phyloP scores from a whole-genome alignment of 192 early-diverging fungal species.

The Haplosporangium gracile region DNA sequence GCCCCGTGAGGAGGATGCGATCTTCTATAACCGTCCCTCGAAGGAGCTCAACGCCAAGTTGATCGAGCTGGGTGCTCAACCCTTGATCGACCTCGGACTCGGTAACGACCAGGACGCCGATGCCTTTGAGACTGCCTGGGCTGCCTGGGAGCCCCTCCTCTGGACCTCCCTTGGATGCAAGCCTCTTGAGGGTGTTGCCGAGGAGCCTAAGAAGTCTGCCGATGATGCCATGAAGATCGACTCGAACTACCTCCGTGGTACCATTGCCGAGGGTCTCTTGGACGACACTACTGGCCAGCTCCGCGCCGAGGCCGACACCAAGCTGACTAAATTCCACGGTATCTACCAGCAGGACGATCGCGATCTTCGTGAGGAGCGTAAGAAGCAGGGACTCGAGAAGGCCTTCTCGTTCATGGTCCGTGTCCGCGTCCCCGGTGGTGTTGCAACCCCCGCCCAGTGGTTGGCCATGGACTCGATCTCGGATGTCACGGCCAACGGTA shows the following conservation, averaged over 20 bases:
- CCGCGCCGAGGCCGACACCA: conserved; percentile 86
- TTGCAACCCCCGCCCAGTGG: conserved; percentile 91
- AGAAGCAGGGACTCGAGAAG: conserved; percentile 89
- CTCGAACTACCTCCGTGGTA: conserved; percentile 94
- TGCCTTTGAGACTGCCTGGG: conserved; percentile 87
- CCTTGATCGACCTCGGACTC: conserved; percentile 76
- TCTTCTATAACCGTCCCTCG: conserved; percentile 93
- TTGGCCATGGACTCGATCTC: conserved; percentile 94
- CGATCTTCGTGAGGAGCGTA: conserved; percentile 88
- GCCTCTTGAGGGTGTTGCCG: conserved; percentile 72
- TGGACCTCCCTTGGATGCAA: conserved; percentile 89
- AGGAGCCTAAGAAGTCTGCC: conserved; percentile 75
- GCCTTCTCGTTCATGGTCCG: conserved; percentile 98
- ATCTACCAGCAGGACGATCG: conserved; percentile 98
- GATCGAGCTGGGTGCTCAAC: conserved; percentile 78
- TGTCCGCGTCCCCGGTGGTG: conserved; percentile 93
- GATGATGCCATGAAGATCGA: conserved; percentile 95
- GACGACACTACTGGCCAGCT: conserved; percentile 89
- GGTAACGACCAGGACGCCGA: conserved; percentile 97
- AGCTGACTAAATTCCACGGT: conserved; percentile 97
- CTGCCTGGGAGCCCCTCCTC: conserved; percentile 81
- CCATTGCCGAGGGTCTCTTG: conserved; percentile 86
- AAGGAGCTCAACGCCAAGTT: conserved; percentile 89
- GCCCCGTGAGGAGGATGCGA: conserved; percentile 90
- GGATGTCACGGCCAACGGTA: conserved; percentile 86